A percentile compares a stretch with the other conserved stretches of the same genome.
phyloP scores from a whole-genome alignment of 2,329 filamentous ascomycete species.

The Fusarium circinatum region DNA sequence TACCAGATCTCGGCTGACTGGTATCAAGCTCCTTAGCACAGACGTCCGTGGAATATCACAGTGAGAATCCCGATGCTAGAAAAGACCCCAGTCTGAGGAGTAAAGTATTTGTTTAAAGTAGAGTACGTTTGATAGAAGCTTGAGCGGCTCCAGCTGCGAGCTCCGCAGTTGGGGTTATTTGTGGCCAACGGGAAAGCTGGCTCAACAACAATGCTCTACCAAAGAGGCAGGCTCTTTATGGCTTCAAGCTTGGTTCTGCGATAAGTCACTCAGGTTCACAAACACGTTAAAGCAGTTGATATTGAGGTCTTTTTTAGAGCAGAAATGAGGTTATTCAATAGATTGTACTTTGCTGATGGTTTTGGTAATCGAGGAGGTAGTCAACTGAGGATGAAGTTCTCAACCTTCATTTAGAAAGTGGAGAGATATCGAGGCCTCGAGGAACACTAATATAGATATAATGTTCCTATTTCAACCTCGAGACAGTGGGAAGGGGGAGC shows the following conservation, averaged over 20 bases:
- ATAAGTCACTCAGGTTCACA: background rate
- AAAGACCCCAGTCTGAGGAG: background rate
- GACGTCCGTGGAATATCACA: too few species aligned
- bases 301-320: background rate
- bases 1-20: background rate
- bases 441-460: background rate
- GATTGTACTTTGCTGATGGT: background rate
- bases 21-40: background rate
- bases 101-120: background rate
- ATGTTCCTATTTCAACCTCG: accelerated
- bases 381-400: background rate
- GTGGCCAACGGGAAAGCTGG: background rate
- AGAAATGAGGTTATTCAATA: background rate
- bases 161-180: too few species aligned
- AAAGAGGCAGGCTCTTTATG: background rate
- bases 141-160: background rate
- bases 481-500: background rate
- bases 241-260: background rate
- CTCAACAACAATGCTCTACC: background rate
- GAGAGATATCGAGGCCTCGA: background rate
- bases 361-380: background rate
- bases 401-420: background rate
- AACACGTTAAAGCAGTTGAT: too few species aligned
- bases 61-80: background rate
- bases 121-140: background rate